phyloP scores from a whole-genome alignment of 2,329 filamentous ascomycete genomes.

The Talaromyces verruculosus region DNA sequence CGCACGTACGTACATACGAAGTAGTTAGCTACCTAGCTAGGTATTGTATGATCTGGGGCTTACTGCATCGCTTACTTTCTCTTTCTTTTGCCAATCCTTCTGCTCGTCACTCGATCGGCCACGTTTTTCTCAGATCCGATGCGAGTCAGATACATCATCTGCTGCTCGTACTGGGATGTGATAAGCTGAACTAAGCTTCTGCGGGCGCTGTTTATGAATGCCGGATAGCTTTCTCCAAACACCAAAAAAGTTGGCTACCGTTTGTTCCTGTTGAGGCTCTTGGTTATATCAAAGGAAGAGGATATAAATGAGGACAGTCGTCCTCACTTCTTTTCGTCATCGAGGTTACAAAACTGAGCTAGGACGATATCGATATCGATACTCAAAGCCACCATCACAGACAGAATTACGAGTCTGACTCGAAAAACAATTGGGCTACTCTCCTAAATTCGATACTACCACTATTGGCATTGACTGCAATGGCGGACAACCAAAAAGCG shows the following conservation, averaged over 20 bases:
- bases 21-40: neutral
- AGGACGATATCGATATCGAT: neutral
- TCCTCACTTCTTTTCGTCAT: neutral
- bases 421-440: neutral
- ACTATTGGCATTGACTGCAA: neutral
- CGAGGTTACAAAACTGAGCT: neutral
- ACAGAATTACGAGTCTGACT: neutral
- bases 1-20: neutral
- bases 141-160: neutral
- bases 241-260: neutral
- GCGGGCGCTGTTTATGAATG: neutral
- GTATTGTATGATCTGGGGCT: neutral
- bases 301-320: neutral
- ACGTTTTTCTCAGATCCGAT: constrained; percentile 4
- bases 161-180: neutral
- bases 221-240: neutral
- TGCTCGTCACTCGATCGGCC: neutral
- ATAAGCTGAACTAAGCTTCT: neutral
- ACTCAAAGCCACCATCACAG: neutral
- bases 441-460: too few species aligned
- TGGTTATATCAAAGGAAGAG: neutral
- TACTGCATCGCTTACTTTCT: neutral
- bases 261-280: neutral
- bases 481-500: neutral
- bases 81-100: neutral